A percentile compares a stretch with the other conserved stretches of the same genome.
Conservation (phyloP, 441 rosid genomes). For the Dalechampia spathulata region DNA sequence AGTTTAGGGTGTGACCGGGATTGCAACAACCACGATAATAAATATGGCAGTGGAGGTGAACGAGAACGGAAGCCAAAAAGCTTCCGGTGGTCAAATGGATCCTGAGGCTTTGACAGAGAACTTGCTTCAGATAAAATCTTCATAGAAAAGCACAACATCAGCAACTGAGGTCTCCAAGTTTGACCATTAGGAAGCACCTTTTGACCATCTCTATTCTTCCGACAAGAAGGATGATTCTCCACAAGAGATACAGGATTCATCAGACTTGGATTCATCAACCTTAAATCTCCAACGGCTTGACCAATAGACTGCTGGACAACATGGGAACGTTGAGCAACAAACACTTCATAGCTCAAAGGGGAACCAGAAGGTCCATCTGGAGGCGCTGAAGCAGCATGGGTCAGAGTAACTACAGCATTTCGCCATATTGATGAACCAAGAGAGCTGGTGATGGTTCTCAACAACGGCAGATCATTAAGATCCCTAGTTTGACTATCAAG, state of each 20-base stretch:
- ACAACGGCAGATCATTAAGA: constrained; percentile 69
- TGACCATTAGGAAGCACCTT: constrained; percentile 93
- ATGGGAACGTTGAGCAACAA: constrained; percentile 88
- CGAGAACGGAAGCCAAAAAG: constrained; percentile 79
- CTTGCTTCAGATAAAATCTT: constrained; percentile 85
- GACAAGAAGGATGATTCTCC: constrained; percentile 82
- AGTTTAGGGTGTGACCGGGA: constrained; percentile 84
- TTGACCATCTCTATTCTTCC: constrained; percentile 76
- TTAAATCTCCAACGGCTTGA: constrained; percentile 86
- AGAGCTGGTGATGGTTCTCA: constrained; percentile 51
- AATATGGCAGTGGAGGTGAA: constrained; percentile 81
- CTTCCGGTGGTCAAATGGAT: constrained; percentile 67
- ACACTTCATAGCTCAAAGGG: constrained; percentile 85
- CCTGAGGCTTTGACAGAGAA: constrained; percentile 68
- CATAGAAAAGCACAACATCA: constrained; percentile 65
- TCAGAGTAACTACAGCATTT: constrained; percentile 69
- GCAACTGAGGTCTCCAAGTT: constrained; percentile 76
- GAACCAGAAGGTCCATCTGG: constrained; percentile 89
- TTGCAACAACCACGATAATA: constrained; percentile 82
- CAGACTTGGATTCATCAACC: constrained; percentile 76
- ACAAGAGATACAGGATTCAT: constrained; percentile 90
- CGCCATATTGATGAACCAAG: constrained; percentile 85
- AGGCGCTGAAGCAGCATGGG: constrained; percentile 96
- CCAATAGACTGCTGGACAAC: constrained; percentile 87
- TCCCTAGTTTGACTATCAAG: constrained; percentile 78